Conservation (phyloP, 768 basidiomycete species). For the Termitomyces sp. region DNA sequence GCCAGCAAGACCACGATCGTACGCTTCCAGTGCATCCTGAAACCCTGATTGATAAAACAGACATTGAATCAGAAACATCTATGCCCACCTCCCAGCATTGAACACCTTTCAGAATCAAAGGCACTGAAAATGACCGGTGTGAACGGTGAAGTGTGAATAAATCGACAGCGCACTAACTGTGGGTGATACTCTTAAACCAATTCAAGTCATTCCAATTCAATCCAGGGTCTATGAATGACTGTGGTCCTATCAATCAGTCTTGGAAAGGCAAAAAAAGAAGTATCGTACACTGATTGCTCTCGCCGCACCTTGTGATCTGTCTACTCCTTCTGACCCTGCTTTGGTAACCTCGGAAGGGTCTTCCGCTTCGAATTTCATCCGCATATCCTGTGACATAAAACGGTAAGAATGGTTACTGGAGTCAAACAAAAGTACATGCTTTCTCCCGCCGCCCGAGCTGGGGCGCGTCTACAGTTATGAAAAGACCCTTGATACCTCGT, state of each 20-base stretch:
- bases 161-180: conserved; percentile 31
- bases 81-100: conserved; percentile 70
- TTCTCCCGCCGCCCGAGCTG: conserved; percentile 93
- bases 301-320: conserved; percentile 89
- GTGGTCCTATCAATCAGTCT: neutral
- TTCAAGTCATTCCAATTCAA: conserved; percentile 82
- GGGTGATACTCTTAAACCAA: conserved; percentile 80
- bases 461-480: conserved; percentile 97
- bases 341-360: conserved; percentile 55
- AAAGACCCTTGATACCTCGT: conserved; percentile 88
- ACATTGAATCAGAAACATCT: neutral
- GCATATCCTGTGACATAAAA: conserved; percentile 64
- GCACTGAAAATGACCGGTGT: conserved; percentile 49
- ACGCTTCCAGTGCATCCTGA: conserved; percentile 81
- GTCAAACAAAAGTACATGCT: conserved; percentile 20
- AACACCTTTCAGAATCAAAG: conserved; percentile 87
- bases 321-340: conserved; percentile 52
- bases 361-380: conserved; percentile 90
- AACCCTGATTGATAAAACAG: neutral
- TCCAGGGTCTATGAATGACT: conserved; percentile 95
- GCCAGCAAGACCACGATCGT: conserved; percentile 68
- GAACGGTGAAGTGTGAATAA: conserved; percentile 28
- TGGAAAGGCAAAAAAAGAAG: neutral
- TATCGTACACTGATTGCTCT: conserved; percentile 80
- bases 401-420: neutral